These are phyloP conservation scores for Neonectria faginata DNA, from an alignment of 2,329 filamentous ascomycete genomes.

Conservation along the genomic window DNA sequence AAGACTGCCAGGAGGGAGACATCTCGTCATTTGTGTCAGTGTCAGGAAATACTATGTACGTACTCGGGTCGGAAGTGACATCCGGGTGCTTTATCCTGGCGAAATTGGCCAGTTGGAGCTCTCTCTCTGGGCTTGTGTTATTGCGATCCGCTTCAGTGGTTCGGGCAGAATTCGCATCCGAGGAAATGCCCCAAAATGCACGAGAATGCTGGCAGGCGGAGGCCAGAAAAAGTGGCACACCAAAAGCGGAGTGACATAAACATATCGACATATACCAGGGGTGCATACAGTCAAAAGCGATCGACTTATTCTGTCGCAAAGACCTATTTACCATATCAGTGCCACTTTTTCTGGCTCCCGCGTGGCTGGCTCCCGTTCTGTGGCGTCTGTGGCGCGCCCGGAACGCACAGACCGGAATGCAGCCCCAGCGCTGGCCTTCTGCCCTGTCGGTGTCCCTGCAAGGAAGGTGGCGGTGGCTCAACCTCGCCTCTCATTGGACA, in stretches of 20 bases:
- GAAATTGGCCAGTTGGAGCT: slow-evolving; percentile 8
- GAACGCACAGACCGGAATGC: background rate
- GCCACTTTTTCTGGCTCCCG: no score
- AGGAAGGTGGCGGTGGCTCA: slow-evolving; percentile 30
- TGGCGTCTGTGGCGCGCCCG: slow-evolving; percentile 18
- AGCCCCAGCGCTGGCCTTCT: slow-evolving; percentile 3
- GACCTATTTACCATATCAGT: no score
- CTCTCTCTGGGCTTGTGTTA: background rate
- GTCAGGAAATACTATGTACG: background rate
- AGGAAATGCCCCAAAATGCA: slow-evolving; percentile 8
- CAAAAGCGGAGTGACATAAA: no score
- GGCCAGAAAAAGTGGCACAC: no score
- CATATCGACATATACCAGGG: no score
- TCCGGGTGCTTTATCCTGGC: background rate
- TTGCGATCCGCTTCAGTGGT: slow-evolving; percentile 11
- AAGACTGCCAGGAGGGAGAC: background rate
- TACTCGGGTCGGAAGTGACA: slow-evolving; percentile 3
- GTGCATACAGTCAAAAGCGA: no score
- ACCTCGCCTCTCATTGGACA: slow-evolving; percentile 13
- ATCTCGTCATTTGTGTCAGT: background rate
- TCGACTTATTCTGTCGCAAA: no score
- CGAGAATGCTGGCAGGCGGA: background rate
- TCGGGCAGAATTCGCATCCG: slow-evolving; percentile 3
- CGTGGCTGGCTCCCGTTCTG: slow-evolving; percentile 12
- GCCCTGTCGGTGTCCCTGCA: slow-evolving; percentile 21